These are phyloP conservation scores for Mycena crocata DNA, from an alignment of 768 basidiomycete species.

Conservation along the genomic window DNA sequence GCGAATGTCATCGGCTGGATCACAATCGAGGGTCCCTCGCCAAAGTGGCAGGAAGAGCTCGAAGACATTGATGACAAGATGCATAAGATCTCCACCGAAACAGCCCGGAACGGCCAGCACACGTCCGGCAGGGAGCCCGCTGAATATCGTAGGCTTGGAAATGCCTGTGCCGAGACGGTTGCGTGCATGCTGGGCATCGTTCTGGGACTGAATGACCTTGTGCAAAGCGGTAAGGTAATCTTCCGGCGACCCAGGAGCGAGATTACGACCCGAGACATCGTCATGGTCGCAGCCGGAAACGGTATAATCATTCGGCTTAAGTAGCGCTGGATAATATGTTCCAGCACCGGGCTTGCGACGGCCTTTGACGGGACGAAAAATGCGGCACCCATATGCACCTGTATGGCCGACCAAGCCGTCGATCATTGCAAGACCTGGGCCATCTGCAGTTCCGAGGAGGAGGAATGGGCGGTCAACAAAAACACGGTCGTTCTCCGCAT, in stretches of 20 bases:
- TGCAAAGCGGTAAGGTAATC: no score
- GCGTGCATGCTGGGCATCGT: slow-evolving; percentile 36
- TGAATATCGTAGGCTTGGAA: slow-evolving; percentile 49
- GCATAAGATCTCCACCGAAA: slow-evolving; percentile 1
- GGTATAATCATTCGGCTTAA: slow-evolving; percentile 40
- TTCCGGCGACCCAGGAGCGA: slow-evolving; percentile 20
- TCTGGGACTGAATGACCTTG: not conserved
- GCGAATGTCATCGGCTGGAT: slow-evolving; percentile 18
- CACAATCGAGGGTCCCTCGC: slow-evolving; percentile 35
- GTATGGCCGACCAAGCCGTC: slow-evolving; percentile 51
- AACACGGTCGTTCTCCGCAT: slow-evolving; percentile 33
- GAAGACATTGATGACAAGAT: not conserved
- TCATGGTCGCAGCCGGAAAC: no score
- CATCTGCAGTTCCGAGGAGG: no score
- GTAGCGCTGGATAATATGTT: slow-evolving; percentile 49
- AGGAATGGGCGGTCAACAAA: slow-evolving; percentile 37
- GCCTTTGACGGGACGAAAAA: slow-evolving; percentile 45
- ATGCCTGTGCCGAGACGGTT: slow-evolving; percentile 48
- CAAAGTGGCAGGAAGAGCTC: slow-evolving; percentile 34
- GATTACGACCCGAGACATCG: no score
- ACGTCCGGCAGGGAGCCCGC: slow-evolving; percentile 39
- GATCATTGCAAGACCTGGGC: slow-evolving; percentile 44
- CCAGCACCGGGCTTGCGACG: slow-evolving; percentile 40
- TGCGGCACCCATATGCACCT: slow-evolving; percentile 48
- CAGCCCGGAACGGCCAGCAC: slow-evolving; percentile 1